These are phyloP conservation scores for sorghum (Sorghum bicolor) DNA, from an alignment of 176 grass and related monocot genomes.

Conservation along the genomic window Sorghum_bicolor_NCBIv3 NC_012874.2:53716501-53717000, in stretches of 20 bases:
- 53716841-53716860: constrained; percentile 20
- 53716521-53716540: too few relatives aligned
- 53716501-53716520: too few relatives aligned
- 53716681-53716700: constrained; percentile 49
- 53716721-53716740: constrained; percentile 13
- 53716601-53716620: too few relatives aligned
- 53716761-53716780: constrained; percentile 33
- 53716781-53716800: constrained; percentile 4
- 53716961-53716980: constrained; percentile 64
- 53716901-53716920: constrained; percentile 35
- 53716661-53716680: constrained; percentile 32
- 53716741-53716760: constrained; percentile 28
- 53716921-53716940: constrained; percentile 47
- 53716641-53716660: constrained; percentile 31
- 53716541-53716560: too few relatives aligned
- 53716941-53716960: constrained; percentile 65
- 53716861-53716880: constrained; percentile 21
- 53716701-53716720: constrained; percentile 67
- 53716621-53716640: constrained; percentile 11
- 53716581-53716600: too few relatives aligned
- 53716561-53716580: too few relatives aligned
- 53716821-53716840: constrained; percentile 32
- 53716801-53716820: constrained; percentile 4
- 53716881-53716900: constrained; percentile 27
- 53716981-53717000: constrained; percentile 54